Base-by-base conservation (phyloP, 2,329 filamentous ascomycete genomes). In the Podosphaera fusca region DNA sequence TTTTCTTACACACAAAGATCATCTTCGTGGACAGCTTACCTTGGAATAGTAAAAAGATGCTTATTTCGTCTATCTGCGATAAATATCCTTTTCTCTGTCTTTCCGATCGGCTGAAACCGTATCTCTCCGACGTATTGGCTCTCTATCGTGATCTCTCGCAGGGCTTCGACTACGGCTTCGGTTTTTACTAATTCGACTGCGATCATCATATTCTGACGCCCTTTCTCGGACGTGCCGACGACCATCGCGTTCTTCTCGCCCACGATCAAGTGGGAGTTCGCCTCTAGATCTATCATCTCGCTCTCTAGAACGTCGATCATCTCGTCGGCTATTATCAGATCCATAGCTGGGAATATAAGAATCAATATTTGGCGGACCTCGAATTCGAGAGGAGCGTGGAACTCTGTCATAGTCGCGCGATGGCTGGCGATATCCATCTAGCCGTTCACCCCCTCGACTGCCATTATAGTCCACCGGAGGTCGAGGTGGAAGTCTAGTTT, bases 331-430 rank as follows among this genome's bases (percentile, higher is more conserved):
- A 35, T 64, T 65, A 35, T 72, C 71, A 2, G 67, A 63, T 30
- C 69, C 66, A 57, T 75, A 75, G 45, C 68, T 70, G 12, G 74
- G 74, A 33, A 75, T 74, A 60, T 76, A 76, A 0, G 73, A 74
- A 63, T 76, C 74, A 8, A 72, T 66, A 56, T 70, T 58, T 21
- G 61, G 58, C 42, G 55, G 57, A n/a, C 56, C 61, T 60, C 63
- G 59, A 33, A 47, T 61, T 49, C 62, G 60, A 9, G 62, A 61
- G 21, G 21, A 21, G 21, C 21, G 21, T 58, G 60, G 59, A 30
- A 49, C 58, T 36, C 58, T 57, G 46, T 60, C 59, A 31, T 59
- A 64, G 58, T 62, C 65, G 29, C 62, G 55, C 45, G 64, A 71
- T 51, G 71, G 66, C 34, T 68, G 66, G 45, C 69, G 68, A 35